Percentiles rank a stretch among this genome's conserved stretches.
Evolutionary conservation across 2,329 filamentous ascomycete genomes (phyloP).

Genomic region (Cladosporium colombiae): DNA sequence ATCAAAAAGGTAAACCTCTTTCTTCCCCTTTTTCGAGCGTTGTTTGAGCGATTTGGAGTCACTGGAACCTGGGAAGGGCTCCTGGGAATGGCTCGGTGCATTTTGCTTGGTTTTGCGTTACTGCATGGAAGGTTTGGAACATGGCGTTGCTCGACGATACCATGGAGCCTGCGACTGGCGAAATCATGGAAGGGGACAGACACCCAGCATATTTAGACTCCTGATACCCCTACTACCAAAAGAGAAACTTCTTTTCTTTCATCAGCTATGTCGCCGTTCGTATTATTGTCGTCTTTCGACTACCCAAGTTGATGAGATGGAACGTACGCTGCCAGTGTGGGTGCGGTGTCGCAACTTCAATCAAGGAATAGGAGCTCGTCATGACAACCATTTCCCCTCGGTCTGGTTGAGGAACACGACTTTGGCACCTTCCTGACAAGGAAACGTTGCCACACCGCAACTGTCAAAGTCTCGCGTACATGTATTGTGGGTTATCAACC

Average conservation of each 20-base stretch:
- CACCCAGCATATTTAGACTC: not conserved
- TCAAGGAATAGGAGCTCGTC: not conserved
- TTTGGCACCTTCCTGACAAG: not conserved
- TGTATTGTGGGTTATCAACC: not conserved
- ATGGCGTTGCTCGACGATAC: not conserved
- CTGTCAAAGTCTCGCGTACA: not conserved
- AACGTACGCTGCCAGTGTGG: not conserved
- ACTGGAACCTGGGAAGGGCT: slow-evolving; percentile 6
- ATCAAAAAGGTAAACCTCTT: not conserved
- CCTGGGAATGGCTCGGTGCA: not conserved
- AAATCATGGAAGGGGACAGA: not conserved
- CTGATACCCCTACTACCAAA: not conserved
- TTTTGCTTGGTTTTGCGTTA: not conserved
- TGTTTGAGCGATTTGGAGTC: not conserved
- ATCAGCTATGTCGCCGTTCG: not conserved
- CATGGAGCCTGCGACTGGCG: not conserved
- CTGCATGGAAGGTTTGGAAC: not conserved
- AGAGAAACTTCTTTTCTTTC: not conserved
- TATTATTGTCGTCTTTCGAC: not conserved
- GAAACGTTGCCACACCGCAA: not conserved
- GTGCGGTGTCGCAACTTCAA: not conserved
- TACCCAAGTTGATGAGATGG: not conserved
- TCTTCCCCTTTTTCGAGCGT: not conserved
- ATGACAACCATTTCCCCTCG: not conserved
- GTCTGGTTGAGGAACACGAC: not conserved